These are phyloP conservation scores for Tephrocybe rancida DNA, from an alignment of 768 basidiomycete genomes.

Conservation along the genomic window DNA sequence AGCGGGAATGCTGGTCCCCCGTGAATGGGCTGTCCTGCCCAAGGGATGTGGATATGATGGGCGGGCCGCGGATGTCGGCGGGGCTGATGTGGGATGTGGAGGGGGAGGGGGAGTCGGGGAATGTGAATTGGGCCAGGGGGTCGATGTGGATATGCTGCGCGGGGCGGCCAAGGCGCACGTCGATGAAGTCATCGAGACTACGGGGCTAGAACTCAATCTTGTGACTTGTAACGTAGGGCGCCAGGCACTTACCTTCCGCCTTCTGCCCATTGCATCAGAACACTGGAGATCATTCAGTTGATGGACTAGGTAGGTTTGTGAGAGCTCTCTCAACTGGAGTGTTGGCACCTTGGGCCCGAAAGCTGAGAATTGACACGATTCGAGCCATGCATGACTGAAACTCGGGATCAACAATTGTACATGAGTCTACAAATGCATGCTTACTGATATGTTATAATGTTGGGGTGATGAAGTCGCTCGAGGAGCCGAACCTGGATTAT, in stretches of 20 bases:
- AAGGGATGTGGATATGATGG: conserved; percentile 6
- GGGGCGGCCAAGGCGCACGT: conserved; percentile 70
- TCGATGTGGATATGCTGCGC: conserved; percentile 51
- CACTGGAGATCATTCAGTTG: conserved; percentile 40
- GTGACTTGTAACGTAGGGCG: neutral
- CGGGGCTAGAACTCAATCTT: conserved; percentile 1
- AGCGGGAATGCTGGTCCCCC: conserved; percentile 53
- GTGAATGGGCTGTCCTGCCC: neutral
- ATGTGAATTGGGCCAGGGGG: conserved; percentile 30
- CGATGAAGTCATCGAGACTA: conserved; percentile 85
- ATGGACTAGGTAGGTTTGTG: neutral
- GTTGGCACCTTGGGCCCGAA: conserved; percentile 91
- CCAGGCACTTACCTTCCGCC: conserved; percentile 60
- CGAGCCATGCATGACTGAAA: conserved; percentile 84
- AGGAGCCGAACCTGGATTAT: conserved; percentile 70
- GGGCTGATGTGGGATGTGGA: conserved; percentile 28
- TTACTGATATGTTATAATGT: conserved; percentile 91
- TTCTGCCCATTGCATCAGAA: conserved; percentile 94
- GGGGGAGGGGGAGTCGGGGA: conserved; percentile 17
- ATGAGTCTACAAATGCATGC: conserved; percentile 7
- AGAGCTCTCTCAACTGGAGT: conserved; percentile 64
- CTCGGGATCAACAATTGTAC: neutral
- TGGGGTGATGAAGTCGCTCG: conserved; percentile 86
- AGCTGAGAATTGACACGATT: conserved; percentile 80
- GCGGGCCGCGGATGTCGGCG: too few relatives aligned